Evolutionary conservation across 805 yeast species (phyloP).

Genomic region (Candida oleophila): DNA sequence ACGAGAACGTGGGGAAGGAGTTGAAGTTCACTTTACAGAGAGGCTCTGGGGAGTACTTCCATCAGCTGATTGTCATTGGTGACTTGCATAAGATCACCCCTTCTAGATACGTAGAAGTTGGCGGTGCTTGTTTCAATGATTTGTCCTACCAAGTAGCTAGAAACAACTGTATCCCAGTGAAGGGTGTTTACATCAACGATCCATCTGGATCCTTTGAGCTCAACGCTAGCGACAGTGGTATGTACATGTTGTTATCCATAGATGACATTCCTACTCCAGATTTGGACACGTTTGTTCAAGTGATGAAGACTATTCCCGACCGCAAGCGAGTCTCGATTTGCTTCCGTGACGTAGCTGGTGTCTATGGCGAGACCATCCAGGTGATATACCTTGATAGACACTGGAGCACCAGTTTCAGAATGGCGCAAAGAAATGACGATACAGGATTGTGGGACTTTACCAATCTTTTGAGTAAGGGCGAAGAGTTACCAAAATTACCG

Average conservation of each 20-base stretch:
- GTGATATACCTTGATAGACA: slow-evolving; percentile 78
- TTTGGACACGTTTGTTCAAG: slow-evolving; percentile 72
- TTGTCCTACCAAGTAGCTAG: slow-evolving; percentile 88
- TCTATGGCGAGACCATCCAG: slow-evolving; percentile 70
- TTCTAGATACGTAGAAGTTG: slow-evolving; percentile 71
- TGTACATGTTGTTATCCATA: slow-evolving; percentile 79
- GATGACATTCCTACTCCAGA: slow-evolving; percentile 76
- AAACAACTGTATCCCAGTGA: slow-evolving; percentile 76
- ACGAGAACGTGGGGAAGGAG: slow-evolving; percentile 60
- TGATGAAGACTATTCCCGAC: slow-evolving; percentile 78
- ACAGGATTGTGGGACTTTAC: slow-evolving; percentile 59
- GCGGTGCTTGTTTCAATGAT: slow-evolving; percentile 85
- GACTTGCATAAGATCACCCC: slow-evolving; percentile 85
- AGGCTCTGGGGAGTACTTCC: slow-evolving; percentile 58
- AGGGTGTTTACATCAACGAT: slow-evolving; percentile 77
- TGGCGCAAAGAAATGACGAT: slow-evolving; percentile 60
- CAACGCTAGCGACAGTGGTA: slow-evolving; percentile 56
- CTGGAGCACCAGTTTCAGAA: slow-evolving; percentile 71
- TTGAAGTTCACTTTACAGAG: slow-evolving; percentile 65
- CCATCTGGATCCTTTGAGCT: slow-evolving; percentile 76
- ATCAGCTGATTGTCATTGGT: slow-evolving; percentile 55
- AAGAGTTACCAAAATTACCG: slow-evolving; percentile 63
- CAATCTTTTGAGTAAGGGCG: slow-evolving; percentile 27
- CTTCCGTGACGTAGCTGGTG: slow-evolving; percentile 76
- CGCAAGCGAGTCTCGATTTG: slow-evolving; percentile 65